phyloP scores from a whole-genome alignment of 192 early-diverging fungal species.

The Geosiphon pyriformis region DNA sequence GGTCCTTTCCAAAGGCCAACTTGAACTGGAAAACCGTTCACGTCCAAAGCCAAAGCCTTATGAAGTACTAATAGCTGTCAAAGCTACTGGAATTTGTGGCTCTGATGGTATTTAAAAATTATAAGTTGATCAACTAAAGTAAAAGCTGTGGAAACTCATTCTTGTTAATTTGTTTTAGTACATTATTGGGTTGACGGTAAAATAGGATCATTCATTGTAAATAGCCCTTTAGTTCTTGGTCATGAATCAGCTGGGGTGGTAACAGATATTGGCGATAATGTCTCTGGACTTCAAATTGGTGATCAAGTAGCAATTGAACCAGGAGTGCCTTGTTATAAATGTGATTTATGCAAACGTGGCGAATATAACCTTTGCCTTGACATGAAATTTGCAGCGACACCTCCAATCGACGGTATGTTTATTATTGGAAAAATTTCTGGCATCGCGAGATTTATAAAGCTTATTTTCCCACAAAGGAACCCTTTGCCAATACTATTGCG shows the following conservation, averaged over 20 bases:
- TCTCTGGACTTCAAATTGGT: constrained; percentile 39
- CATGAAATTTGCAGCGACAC: constrained; percentile 42
- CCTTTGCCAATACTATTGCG: constrained; percentile 38
- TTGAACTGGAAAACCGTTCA: background rate
- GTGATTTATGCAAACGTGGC: constrained; percentile 34
- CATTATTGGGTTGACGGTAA: constrained; percentile 41
- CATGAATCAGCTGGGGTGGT: constrained; percentile 42
- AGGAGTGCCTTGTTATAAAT: constrained; percentile 33
- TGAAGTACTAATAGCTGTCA: constrained; percentile 38
- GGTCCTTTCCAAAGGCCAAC: constrained; percentile 1
- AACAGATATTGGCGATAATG: constrained; percentile 30
- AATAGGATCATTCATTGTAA: constrained; percentile 31
- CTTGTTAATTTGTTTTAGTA: constrained; percentile 10
- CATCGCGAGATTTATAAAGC: background rate
- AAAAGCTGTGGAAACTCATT: background rate
- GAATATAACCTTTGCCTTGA: constrained; percentile 39
- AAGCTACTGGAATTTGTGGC: constrained; percentile 43
- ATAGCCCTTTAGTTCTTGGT: constrained; percentile 39
- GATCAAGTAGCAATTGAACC: constrained; percentile 43
- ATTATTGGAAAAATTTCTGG: background rate
- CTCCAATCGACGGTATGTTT: constrained; percentile 33
- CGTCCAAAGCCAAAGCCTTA: background rate
- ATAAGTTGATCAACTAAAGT: background rate
- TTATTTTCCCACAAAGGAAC: constrained; percentile 16
- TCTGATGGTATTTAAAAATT: constrained; percentile 24